Base-by-base conservation (phyloP, 83 land plant genomes). In the Diphasiastrum complanatum region DNA sequence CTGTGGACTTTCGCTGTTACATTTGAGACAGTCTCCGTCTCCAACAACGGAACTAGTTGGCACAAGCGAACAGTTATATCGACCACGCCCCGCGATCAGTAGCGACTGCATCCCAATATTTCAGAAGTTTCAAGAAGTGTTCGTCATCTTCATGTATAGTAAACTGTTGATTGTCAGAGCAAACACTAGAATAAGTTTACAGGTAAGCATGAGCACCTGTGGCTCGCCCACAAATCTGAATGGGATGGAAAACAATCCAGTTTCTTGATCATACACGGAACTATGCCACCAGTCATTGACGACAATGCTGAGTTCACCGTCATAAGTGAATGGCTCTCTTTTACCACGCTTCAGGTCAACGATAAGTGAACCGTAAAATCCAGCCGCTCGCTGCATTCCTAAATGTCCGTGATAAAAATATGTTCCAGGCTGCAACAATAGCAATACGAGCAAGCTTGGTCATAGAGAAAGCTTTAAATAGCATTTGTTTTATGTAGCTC, bases 371-470 rank as follows among this genome's bases (percentile, higher is more conserved):
- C 93, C 96, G 51, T 86, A 75, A 34, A 89, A 73, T 14, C 92
- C 92, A 0, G 92, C 83, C 31, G 77, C 65, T 14, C 88, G 70
- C 46, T 89, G 92, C 71, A 81, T 70, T 1, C 92, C 96, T 38
- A 78, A 83, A 67, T 89, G 96, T n/a, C 88, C 96, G 26, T 89
- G 92, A 72, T 86, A 89, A 19, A 89, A 45, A 61, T 78, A 86
- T 0, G 92, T 89, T 16, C 96, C 96, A 8, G 91, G 66, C 95
- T 87, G 81, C 53, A 75, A 11, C 43, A 24, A 19, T n/a, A n/a
- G n/a, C n/a, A n/a, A n/a, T n/a, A n/a, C n/a, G n/a, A n/a, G n/a
- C n/a, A n/a, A n/a, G n/a, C n/a, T n/a, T n/a, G n/a, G n/a, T n/a
- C n/a, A n/a, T n/a, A n/a, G n/a, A n/a, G n/a, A n/a, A n/a, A n/a